Percentiles rank a stretch among this genome's conserved stretches.
These are phyloP conservation scores for Trichoderma sp. DNA, from an alignment of 2,329 filamentous ascomycete species.

Conservation along the genomic window DNA sequence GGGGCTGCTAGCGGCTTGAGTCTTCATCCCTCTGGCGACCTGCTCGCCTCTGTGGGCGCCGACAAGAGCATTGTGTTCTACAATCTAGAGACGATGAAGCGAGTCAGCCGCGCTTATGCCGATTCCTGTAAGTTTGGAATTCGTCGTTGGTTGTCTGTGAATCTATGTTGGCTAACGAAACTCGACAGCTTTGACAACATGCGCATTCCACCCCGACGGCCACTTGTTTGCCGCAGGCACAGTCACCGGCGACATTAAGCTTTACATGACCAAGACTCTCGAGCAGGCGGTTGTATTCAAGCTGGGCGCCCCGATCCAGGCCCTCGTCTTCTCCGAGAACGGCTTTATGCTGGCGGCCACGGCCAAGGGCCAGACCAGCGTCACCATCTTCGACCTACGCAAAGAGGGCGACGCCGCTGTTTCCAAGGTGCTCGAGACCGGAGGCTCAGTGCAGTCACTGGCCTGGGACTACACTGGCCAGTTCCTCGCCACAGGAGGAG, in stretches of 20 bases:
- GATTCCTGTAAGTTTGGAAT: constrained; percentile 65
- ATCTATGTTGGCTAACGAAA: not conserved
- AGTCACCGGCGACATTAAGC: constrained; percentile 74
- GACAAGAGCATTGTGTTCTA: constrained; percentile 95
- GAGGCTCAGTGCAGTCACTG: constrained; percentile 70
- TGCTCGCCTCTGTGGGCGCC: constrained; percentile 80
- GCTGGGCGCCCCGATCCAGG: constrained; percentile 66
- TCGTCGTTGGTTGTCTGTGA: not conserved
- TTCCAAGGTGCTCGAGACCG: constrained; percentile 82
- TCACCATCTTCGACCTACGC: constrained; percentile 88
- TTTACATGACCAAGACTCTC: constrained; percentile 83
- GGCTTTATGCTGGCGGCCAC: constrained; percentile 91
- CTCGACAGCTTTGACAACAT: constrained; percentile 65
- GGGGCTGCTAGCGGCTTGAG: constrained; percentile 75
- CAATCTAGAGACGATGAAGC: constrained; percentile 65
- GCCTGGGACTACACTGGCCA: constrained; percentile 95
- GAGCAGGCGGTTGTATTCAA: constrained; percentile 72
- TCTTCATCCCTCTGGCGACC: constrained; percentile 75
- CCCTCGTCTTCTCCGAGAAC: constrained; percentile 88
- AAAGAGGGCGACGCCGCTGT: constrained; percentile 80
- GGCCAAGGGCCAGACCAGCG: constrained; percentile 69
- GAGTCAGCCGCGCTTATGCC: constrained; percentile 74
- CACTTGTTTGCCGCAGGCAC: constrained; percentile 85
- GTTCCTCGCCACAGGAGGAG: constrained; percentile 79
- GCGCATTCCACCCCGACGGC: constrained; percentile 94